Percentiles rank a stretch among this genome's conserved stretches.
Evolutionary conservation across 1,284 basidiomycete species (phyloP).

Genomic region (Rhodotorula sp.): DNA sequence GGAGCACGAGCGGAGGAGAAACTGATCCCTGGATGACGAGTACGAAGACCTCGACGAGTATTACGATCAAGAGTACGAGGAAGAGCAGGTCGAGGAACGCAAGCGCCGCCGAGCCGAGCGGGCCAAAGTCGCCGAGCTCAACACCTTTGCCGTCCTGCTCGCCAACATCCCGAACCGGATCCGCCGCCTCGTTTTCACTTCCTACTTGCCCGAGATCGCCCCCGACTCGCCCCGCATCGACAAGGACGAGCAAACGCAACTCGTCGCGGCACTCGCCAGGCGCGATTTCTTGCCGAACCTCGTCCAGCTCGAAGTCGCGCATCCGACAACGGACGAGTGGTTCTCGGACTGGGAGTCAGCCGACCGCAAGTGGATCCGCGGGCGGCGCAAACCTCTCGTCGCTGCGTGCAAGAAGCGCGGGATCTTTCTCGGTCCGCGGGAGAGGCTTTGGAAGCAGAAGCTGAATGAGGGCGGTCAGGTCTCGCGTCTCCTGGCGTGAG

Average conservation of each 20-base stretch:
- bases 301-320: not conserved
- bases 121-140: constrained; percentile 53
- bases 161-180: constrained; percentile 57
- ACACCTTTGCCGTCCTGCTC: constrained; percentile 75
- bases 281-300: not conserved
- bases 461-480: not conserved
- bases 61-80: not conserved
- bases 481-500: not conserved
- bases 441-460: not conserved
- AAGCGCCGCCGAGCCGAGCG: not conserved
- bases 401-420: not conserved
- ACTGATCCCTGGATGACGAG: too few species aligned
- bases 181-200: constrained; percentile 51
- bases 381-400: not conserved
- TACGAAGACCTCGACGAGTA: not conserved
- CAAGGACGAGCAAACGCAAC: not conserved
- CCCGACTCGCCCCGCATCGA: not conserved
- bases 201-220: constrained; percentile 54
- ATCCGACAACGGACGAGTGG: not conserved
- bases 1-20: not conserved
- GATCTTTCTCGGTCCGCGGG: not conserved
- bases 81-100: not conserved
- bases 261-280: not conserved
- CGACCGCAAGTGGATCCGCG: not conserved
- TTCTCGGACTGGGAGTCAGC: not conserved